These are phyloP conservation scores for Solanum hybrid DNA, from an alignment of 305 asterid species.

Conservation along the genomic window DNA sequence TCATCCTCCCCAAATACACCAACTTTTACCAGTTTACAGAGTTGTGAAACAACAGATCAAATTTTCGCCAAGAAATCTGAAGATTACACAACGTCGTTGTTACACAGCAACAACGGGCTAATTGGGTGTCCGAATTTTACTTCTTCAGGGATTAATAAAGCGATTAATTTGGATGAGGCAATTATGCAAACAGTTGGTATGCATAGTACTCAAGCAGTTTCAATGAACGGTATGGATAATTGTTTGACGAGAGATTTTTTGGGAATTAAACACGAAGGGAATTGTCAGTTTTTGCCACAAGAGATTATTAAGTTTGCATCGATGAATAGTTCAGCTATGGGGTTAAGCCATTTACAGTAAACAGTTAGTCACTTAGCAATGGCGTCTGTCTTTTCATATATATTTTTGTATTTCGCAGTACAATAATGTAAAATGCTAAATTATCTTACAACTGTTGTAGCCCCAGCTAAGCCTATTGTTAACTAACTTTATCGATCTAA, in stretches of 20 bases:
- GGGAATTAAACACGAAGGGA: constrained; percentile 12
- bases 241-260: constrained; percentile 14
- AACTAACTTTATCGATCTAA: neutral
- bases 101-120: neutral
- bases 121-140: neutral
- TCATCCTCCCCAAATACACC: constrained; percentile 6
- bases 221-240: neutral
- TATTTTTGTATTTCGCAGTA: neutral
- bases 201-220: neutral
- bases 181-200: neutral
- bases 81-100: neutral
- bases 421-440: neutral
- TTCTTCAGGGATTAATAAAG: neutral
- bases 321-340: constrained; percentile 12
- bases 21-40: constrained; percentile 15
- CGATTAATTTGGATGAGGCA: neutral
- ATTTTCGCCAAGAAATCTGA: neutral
- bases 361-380: neutral
- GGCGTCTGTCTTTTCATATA: neutral
- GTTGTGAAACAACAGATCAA: constrained; percentile 17
- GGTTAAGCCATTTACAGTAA: constrained; percentile 13
- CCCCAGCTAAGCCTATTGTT: neutral
- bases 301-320: constrained; percentile 11
- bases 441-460: neutral
- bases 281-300: constrained; percentile 8